Base-by-base conservation (phyloP, 2,329 filamentous ascomycete genomes). In the Fusarium circinatum region DNA sequence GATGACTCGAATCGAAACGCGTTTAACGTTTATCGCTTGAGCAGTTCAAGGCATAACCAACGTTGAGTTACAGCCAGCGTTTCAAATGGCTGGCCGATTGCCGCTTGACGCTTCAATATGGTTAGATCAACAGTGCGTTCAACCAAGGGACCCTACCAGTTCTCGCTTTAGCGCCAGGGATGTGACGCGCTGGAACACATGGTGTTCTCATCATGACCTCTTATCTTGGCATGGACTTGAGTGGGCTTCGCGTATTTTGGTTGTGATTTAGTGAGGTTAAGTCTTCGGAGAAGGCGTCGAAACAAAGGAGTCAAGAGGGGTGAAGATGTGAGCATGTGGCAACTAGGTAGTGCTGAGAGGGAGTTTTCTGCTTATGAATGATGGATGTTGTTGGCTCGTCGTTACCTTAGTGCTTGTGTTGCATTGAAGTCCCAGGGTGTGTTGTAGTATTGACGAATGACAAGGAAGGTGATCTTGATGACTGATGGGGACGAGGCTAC, bases 111-210 rank as follows among this genome's bases (percentile, higher is more conserved):
- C 70, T 71, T 48, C 30, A 56, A 48, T 41, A 54, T 47, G 28
- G 48, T 61, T 61, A 65, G 48, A 59, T 52, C 36, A 56, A 56
- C 26, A 58, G 30, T 61, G 47, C 41, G 42, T 59, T 68, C 63
- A 54, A 48, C 47, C 24, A 56, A 62, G 49, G 62, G 54, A 44
- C 30, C 61, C 36, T 70, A 42, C 61, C 30, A 55, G 48, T 48
- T 41, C 47, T 60, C 42, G 34, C 67, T 44, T 62, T 62, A 57
- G 57, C 39, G 62, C 47, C 48, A 67, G 70, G 63, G 56, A 58
- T 62, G 67, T 64, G 75, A 73, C 70, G 62, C 56, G 67, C 58
- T 63, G 59, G 47, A 26, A 51, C 52, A 65, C 52, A 55, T 24
- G 38, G 17, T 48, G 52, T 70, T 56, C 42, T 49, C 65, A 66